Evolutionary conservation across 2,329 filamentous ascomycete species (phyloP).

Genomic region (Cercospora sp.): DNA sequence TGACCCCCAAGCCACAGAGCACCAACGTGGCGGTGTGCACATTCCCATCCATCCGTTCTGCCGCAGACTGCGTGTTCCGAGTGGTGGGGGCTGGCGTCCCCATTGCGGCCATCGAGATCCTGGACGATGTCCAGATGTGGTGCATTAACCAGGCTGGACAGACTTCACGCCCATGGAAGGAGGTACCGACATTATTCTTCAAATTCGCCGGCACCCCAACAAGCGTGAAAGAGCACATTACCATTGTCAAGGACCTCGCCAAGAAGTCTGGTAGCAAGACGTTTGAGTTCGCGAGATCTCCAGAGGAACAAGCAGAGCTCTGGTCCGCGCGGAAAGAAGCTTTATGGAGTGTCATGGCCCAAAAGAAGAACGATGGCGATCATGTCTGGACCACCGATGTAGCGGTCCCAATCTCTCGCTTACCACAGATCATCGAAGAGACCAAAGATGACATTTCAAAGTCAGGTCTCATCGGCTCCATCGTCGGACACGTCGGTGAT

Average conservation of each 20-base stretch:
- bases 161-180: slow-evolving; percentile 66
- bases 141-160: slow-evolving; percentile 68
- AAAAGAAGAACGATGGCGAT: slow-evolving; percentile 59
- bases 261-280: slow-evolving; percentile 61
- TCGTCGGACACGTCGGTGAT: slow-evolving; percentile 73
- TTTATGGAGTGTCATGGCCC: slow-evolving; percentile 70
- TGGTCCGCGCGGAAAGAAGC: slow-evolving; percentile 77
- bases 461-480: slow-evolving; percentile 63
- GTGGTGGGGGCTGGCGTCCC: slow-evolving; percentile 81
- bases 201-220: slow-evolving; percentile 69
- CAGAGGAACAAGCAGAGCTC: slow-evolving; percentile 66
- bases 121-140: slow-evolving; percentile 88
- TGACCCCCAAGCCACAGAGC: slow-evolving; percentile 76
- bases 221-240: slow-evolving; percentile 76
- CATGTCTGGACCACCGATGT: slow-evolving; percentile 80
- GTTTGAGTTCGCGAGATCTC: slow-evolving; percentile 67
- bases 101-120: slow-evolving; percentile 86
- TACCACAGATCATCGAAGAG: slow-evolving; percentile 74
- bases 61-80: slow-evolving; percentile 74
- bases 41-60: slow-evolving; percentile 66
- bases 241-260: slow-evolving; percentile 63
- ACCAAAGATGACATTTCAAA: slow-evolving; percentile 67
- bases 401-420: slow-evolving; percentile 69
- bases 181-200: slow-evolving; percentile 71
- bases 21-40: slow-evolving; percentile 75